Conservation (phyloP, 208 protist genomes). For the Leishmania braziliensis region DNA sequence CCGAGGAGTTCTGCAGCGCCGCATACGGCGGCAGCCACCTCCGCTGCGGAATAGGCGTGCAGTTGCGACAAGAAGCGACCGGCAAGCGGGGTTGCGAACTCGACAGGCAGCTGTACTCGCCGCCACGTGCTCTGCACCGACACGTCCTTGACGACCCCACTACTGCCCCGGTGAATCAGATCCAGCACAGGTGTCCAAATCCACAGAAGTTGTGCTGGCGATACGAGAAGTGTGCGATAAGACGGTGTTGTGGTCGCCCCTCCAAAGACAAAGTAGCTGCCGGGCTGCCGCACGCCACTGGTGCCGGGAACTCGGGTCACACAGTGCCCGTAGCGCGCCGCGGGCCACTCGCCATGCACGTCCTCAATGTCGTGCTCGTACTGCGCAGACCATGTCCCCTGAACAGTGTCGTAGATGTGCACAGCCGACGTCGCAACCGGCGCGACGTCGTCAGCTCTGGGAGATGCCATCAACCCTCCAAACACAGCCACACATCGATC, state of each 20-base stretch:
- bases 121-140: slow-evolving; percentile 39
- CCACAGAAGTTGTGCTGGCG: slow-evolving; percentile 61
- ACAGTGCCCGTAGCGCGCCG: slow-evolving; percentile 59
- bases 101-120: slow-evolving; percentile 35
- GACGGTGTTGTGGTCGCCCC: slow-evolving; percentile 16
- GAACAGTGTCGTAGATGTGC: slow-evolving; percentile 43
- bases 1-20: neutral
- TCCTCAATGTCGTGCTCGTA: neutral
- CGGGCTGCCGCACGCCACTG: slow-evolving; percentile 23
- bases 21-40: slow-evolving; percentile 13
- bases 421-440: slow-evolving; percentile 36
- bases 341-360: slow-evolving; percentile 39
- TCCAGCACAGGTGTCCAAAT: slow-evolving; percentile 33
- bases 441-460: neutral
- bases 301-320: slow-evolving; percentile 43
- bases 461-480: slow-evolving; percentile 35
- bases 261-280: slow-evolving; percentile 34
- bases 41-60: slow-evolving; percentile 25
- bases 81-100: slow-evolving; percentile 25
- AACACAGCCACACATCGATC: slow-evolving; percentile 46
- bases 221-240: slow-evolving; percentile 20
- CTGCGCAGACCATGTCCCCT: slow-evolving; percentile 33
- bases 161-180: neutral
- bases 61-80: slow-evolving; percentile 46
- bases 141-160: neutral